Evolutionary conservation across 2,329 filamentous ascomycete genomes (phyloP), one percentile per base, ranked within the genome.

Genomic region (Phialophora chinensis): DNA sequence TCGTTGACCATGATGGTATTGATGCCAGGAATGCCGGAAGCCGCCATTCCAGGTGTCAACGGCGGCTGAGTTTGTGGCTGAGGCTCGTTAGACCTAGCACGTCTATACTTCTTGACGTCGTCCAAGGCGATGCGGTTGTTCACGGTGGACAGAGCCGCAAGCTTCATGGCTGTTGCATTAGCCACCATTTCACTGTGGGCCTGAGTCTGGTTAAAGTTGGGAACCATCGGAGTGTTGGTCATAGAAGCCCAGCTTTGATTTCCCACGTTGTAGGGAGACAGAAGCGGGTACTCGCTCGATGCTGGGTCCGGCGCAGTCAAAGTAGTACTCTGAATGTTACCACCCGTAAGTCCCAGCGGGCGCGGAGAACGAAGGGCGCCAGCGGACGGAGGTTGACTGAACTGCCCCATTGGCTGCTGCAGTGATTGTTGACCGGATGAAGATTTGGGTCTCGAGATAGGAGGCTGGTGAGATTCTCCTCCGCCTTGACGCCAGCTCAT

Each of bases 191-290:
- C 95, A 17, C 93, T 93, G 77, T 97, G 93, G 63, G 86, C 89
- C 69, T 83, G 83, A 17, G 84, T 75, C 72, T 83, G 84, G 70
- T 86, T 90, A 79, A 98, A 99, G 72, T 89, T 94, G 49, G 92
- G 83, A 4, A 94, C 91, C 91, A 98, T 96, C 1, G 95, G 95
- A 1, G 95, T 99, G 81, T 97, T 98, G 70, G 96, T 90, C 91
- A 97, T 96, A 8, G 95, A 98, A 27, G 95, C 95, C 95, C 95
- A 99, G 83, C 95, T 98, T 64, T 92, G 92, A 77, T 92, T 92
- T 60, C 90, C 86, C 42, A 90, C 84, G 68, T 87, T 88, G 75
- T 88, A 84, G 0, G 95, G 95, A 20, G 95, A 98, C 66, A 99
- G 83, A 69, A 97, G 80, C 2, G 93, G 92, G 74, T 96, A 84